Conservation (phyloP, 1,284 basidiomycete genomes). For the Xanthoconium separans region DNA sequence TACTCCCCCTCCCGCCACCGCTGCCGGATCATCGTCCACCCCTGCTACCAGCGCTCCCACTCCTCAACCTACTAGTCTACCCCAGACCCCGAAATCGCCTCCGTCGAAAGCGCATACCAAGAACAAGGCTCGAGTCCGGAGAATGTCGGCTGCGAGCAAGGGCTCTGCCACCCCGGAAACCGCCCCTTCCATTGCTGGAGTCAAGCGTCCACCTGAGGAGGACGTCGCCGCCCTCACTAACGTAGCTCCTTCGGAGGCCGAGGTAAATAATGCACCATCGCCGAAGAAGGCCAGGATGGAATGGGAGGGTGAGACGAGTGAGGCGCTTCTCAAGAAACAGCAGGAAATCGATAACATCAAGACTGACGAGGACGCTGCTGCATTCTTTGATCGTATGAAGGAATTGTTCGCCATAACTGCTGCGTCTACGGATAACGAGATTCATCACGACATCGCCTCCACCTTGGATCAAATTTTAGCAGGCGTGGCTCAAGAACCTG, state of each 20-base stretch:
- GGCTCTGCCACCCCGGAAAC: slow-evolving; percentile 34
- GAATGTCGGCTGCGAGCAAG: slow-evolving; percentile 47
- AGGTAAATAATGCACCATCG: slow-evolving; percentile 55
- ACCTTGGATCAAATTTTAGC: slow-evolving; percentile 63
- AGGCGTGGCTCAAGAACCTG: slow-evolving; percentile 43
- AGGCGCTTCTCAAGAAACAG: slow-evolving; percentile 51
- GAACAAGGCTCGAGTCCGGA: slow-evolving; percentile 42
- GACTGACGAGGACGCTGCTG: slow-evolving; percentile 61
- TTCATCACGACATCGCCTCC: slow-evolving; percentile 54
- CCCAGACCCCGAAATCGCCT: slow-evolving; percentile 54
- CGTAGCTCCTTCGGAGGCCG: slow-evolving; percentile 35
- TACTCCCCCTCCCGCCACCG: slow-evolving; percentile 28
- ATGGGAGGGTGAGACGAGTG: slow-evolving; percentile 59
- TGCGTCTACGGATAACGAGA: slow-evolving; percentile 43
- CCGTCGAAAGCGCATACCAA: slow-evolving; percentile 50
- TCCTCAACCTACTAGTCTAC: slow-evolving; percentile 52
- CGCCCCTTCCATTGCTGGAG: slow-evolving; percentile 32
- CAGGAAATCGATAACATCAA: slow-evolving; percentile 58
- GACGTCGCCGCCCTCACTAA: slow-evolving; percentile 36
- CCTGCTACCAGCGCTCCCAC: slow-evolving; percentile 48
- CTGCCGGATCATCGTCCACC: slow-evolving; percentile 31
- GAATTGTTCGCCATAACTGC: slow-evolving; percentile 55
- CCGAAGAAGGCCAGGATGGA: slow-evolving; percentile 70
- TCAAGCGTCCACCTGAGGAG: slow-evolving; percentile 64
- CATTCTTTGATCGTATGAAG: slow-evolving; percentile 62